Evolutionary conservation across 306 rosid species (phyloP), one percentile per base, ranked within the genome.

Genomic region (Arachis stenosperma): DNA sequence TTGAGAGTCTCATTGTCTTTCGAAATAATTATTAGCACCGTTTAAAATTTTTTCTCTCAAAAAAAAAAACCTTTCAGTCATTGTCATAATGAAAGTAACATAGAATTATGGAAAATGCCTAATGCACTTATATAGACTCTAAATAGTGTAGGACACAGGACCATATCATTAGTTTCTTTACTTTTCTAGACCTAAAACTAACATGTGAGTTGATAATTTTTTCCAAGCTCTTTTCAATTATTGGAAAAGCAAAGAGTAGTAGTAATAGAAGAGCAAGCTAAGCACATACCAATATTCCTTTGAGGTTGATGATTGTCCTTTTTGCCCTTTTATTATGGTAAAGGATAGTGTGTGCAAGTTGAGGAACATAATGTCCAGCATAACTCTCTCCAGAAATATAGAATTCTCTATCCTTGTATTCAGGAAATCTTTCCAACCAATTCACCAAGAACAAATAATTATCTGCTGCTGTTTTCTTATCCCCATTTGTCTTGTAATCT

Each of bases 351-450:
- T 91, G 93, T 27, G 97, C 99, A 77, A 94, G 86, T 67, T 94
- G 96, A 73, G 99, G 96, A 8, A 88, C 99, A 81, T 94, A 94
- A 58, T 91, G 99, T 0, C 99, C 99, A 9, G 97, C 97, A 75
- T 94, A 94, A 59, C 97, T 94, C 65, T 94, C 99, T 5, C 99
- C 99, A 65, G 96, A 75, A 52, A 94, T 86, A 65, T 88, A 94
- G 22, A 94, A 89, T 57, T 90, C 89, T 1, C 88, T 81, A 4
- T 6, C 47, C 73, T 94, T 94, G 29, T 86, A 94, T 55, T 94
- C 99, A 0, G 97, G 91, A 81, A 89, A 94, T 27, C 99, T 94
- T 69, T 89, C 87, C 79, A 94, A 72, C 99, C 99, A 91, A 4
- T 94, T 89, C 75, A 87, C 86, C 77, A 94, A 79, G 63, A 94